Percentiles rank a stretch among this genome's conserved stretches.
Evolutionary conservation across 192 early-diverging fungal genomes (phyloP).

Genomic region (Entomortierella parvispora): DNA sequence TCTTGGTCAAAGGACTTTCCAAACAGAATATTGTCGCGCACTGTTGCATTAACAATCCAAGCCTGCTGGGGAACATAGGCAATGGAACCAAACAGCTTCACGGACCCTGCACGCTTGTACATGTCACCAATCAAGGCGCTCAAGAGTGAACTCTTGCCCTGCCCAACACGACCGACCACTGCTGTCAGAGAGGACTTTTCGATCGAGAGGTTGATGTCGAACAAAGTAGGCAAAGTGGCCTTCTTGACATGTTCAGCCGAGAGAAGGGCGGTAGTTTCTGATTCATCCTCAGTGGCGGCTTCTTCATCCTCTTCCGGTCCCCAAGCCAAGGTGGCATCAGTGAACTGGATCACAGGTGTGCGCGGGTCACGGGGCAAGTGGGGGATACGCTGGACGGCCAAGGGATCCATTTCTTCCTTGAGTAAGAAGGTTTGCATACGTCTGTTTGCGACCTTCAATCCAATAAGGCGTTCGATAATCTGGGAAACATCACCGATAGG

Average conservation of each 20-base stretch:
- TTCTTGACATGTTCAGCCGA: background rate
- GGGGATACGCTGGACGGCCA: slow-evolving; percentile 3
- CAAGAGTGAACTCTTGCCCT: slow-evolving; percentile 80
- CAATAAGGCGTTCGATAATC: slow-evolving; percentile 78
- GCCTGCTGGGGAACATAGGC: slow-evolving; percentile 52
- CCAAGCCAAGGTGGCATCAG: slow-evolving; percentile 17
- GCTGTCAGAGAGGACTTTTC: slow-evolving; percentile 5
- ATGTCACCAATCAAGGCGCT: slow-evolving; percentile 82
- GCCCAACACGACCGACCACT: slow-evolving; percentile 39
- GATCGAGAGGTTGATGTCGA: slow-evolving; percentile 51
- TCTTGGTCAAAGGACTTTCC: slow-evolving; percentile 66
- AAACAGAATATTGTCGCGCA: slow-evolving; percentile 87
- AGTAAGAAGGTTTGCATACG: slow-evolving; percentile 81
- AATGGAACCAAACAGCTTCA: slow-evolving; percentile 62
- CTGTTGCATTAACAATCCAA: slow-evolving; percentile 16
- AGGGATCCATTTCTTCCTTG: slow-evolving; percentile 72
- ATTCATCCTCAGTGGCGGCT: background rate
- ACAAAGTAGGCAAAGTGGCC: background rate
- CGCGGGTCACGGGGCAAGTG: background rate
- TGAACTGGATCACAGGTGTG: background rate
- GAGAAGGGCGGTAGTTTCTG: slow-evolving; percentile 2
- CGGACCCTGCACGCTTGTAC: slow-evolving; percentile 63
- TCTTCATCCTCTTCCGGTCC: slow-evolving; percentile 4
- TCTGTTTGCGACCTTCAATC: slow-evolving; percentile 79
- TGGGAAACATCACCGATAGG: slow-evolving; percentile 83